Evolutionary conservation across 2,329 filamentous ascomycete genomes (phyloP).

Genomic region (Fusarium haematococcum): DNA sequence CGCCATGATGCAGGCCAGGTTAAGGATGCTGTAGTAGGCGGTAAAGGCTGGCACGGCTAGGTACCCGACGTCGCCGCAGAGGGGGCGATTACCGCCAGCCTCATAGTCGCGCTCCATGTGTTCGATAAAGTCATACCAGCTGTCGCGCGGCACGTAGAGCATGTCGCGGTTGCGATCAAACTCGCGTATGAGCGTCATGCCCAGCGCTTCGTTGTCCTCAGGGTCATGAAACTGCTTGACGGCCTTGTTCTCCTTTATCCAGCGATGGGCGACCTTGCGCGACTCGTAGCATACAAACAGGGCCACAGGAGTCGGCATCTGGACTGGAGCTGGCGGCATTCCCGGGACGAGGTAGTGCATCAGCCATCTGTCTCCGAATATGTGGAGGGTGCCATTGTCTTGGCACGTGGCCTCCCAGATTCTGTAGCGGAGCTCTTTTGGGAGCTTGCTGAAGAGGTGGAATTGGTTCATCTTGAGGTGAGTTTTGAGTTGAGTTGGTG

Average conservation of each 20-base stretch:
- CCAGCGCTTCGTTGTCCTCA: constrained; percentile 12
- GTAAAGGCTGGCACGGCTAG: constrained; percentile 44
- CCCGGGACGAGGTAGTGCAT: constrained; percentile 5
- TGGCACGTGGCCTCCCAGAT: constrained; percentile 39
- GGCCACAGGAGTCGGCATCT: constrained; percentile 26
- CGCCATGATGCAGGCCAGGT: constrained; percentile 22
- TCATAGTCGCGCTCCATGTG: background rate
- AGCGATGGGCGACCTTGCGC: constrained; percentile 27
- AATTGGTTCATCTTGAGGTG: constrained; percentile 21
- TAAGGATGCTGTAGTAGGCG: constrained; percentile 40
- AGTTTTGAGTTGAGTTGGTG: background rate
- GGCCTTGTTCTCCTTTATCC: constrained; percentile 19
- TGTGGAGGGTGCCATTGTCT: constrained; percentile 30
- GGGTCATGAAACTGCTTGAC: constrained; percentile 9
- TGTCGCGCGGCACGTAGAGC: constrained; percentile 31
- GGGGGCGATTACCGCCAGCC: background rate
- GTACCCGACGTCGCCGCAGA: constrained; percentile 24
- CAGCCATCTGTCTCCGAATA: constrained; percentile 30
- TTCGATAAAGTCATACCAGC: constrained; percentile 33
- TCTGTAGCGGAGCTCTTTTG: constrained; percentile 40
- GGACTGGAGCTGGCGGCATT: constrained; percentile 10
- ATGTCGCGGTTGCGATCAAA: constrained; percentile 27
- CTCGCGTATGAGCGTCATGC: constrained; percentile 23
- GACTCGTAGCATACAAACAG: constrained; percentile 39
- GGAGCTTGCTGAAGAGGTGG: constrained; percentile 36